A percentile compares a stretch with the other conserved stretches of the same genome.
phyloP scores from a whole-genome alignment of 2,329 filamentous ascomycete genomes.

The Apiospora phragmitis region DNA sequence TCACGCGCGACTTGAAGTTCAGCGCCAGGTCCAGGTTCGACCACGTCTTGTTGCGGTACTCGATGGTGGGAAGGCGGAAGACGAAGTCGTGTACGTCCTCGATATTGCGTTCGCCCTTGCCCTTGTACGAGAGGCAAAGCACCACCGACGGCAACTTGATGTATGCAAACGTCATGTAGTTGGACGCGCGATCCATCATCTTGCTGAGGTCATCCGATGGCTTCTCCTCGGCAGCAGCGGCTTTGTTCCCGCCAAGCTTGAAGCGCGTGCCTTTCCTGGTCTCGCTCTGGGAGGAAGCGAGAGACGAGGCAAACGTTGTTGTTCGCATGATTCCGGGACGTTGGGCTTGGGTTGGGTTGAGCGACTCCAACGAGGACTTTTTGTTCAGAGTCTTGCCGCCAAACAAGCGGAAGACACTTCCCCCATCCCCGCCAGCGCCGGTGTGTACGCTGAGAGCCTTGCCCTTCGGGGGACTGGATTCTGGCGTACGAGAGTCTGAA shows the following conservation, averaged over 20 bases:
- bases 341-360: constrained; percentile 42
- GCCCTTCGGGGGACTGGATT: constrained; percentile 36
- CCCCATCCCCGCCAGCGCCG: constrained; percentile 37
- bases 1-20: constrained; percentile 90
- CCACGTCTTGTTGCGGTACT: constrained; percentile 99
- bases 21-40: constrained; percentile 93
- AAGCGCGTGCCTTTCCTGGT: constrained; percentile 56
- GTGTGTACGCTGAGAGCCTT: constrained; percentile 53
- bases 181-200: constrained; percentile 94
- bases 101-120: constrained; percentile 90
- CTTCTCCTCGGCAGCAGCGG: constrained; percentile 55
- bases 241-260: constrained; percentile 50
- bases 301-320: constrained; percentile 46
- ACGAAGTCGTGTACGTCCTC: constrained; percentile 98
- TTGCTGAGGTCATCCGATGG: constrained; percentile 87
- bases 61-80: constrained; percentile 89
- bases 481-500: constrained; percentile 45
- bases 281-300: constrained; percentile 38
- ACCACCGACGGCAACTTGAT: constrained; percentile 95
- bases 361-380: constrained; percentile 59
- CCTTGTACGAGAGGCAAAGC: constrained; percentile 93
- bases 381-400: constrained; percentile 46
- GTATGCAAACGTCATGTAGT: constrained; percentile 96
- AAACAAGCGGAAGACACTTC: constrained; percentile 54
- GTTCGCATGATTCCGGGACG: constrained; percentile 48